Conservation (phyloP, 768 basidiomycete species). For the Lactarius vividus region DNA sequence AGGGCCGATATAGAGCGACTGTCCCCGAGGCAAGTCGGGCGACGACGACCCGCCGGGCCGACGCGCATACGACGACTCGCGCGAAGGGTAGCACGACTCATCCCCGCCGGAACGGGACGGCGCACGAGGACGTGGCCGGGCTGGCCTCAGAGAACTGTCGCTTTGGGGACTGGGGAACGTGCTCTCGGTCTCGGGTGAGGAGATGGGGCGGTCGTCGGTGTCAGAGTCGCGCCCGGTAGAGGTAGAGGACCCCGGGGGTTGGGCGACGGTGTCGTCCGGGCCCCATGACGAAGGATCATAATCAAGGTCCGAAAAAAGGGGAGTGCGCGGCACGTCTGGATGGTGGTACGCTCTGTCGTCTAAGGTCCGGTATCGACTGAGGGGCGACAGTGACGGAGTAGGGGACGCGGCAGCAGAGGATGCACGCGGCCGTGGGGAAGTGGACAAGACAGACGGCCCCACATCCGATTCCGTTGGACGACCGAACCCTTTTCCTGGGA, state of each 20-base stretch:
- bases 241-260: background rate
- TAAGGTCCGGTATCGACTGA: slow-evolving; percentile 9
- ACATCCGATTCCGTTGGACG: slow-evolving; percentile 1
- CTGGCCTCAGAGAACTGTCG: background rate
- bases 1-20: background rate
- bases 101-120: background rate
- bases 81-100: background rate
- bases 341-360: slow-evolving; percentile 18
- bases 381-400: background rate
- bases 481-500: background rate
- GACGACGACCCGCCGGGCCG: slow-evolving; percentile 4
- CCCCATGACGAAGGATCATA: background rate
- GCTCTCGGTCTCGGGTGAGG: background rate
- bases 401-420: background rate
- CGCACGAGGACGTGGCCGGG: background rate
- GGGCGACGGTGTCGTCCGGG: too few relatives aligned
- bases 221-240: background rate
- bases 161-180: background rate
- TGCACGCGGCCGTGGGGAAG: background rate
- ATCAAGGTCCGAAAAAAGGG: slow-evolving; percentile 11
- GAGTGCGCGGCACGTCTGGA: slow-evolving; percentile 20
- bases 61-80: background rate
- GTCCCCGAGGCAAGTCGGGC: slow-evolving; percentile 2
- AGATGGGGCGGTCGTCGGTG: background rate
- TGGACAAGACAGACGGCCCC: background rate